These are phyloP conservation scores for Ascosphaera apis DNA, from an alignment of 2,329 filamentous ascomycete species.

Conservation along the genomic window DNA sequence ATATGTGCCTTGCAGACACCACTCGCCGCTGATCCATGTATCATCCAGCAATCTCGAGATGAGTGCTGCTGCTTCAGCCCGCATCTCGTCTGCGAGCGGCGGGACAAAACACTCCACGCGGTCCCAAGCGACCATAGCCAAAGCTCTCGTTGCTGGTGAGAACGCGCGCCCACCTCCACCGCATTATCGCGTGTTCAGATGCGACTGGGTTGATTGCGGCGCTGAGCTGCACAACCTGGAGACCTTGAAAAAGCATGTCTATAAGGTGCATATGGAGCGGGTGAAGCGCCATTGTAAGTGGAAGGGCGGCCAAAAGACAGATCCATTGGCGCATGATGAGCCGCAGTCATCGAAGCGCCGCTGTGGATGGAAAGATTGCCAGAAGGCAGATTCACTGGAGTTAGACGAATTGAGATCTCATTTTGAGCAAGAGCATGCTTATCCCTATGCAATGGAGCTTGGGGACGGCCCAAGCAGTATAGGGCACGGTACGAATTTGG, in stretches of 20 bases:
- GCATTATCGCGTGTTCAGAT: slow-evolving; percentile 27
- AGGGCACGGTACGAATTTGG: slow-evolving; percentile 9
- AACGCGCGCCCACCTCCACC: slow-evolving; percentile 4
- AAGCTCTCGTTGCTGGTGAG: not conserved
- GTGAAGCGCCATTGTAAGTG: slow-evolving; percentile 12
- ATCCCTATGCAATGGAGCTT: slow-evolving; percentile 29
- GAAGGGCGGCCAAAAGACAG: slow-evolving; percentile 10
- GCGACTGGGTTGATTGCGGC: slow-evolving; percentile 33
- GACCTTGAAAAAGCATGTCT: slow-evolving; percentile 34
- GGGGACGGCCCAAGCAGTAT: slow-evolving; percentile 30
- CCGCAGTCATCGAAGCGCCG: too few relatives aligned
- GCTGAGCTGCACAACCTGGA: slow-evolving; percentile 39
- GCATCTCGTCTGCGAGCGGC: not conserved
- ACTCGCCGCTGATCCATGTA: not conserved
- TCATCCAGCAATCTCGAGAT: not conserved
- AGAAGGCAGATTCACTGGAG: slow-evolving; percentile 4
- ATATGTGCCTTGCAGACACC: not conserved
- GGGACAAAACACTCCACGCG: not conserved
- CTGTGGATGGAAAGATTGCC: slow-evolving; percentile 15
- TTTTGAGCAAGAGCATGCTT: slow-evolving; percentile 28
- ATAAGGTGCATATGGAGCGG: slow-evolving; percentile 27
- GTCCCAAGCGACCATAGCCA: not conserved
- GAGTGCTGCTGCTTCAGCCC: not conserved
- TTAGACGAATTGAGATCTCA: slow-evolving; percentile 25
- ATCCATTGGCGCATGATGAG: slow-evolving; percentile 5